These are phyloP conservation scores for Syncephalastrum sp. DNA, from an alignment of 371 early-diverging fungal genomes.

Conservation along the genomic window DNA sequence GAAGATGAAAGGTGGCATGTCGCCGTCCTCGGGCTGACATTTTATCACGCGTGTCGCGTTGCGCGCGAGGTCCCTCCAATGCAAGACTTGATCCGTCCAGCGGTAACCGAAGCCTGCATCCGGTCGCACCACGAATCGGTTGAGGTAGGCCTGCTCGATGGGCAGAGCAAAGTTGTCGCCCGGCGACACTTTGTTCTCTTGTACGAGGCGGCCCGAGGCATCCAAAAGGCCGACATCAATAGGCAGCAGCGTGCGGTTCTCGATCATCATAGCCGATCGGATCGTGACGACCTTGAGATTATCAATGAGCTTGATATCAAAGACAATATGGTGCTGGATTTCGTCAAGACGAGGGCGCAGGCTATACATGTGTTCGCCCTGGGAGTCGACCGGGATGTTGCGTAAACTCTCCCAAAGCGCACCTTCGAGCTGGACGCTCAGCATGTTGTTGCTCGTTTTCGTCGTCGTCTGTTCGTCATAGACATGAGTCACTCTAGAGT, in stretches of 20 bases:
- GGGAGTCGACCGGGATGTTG: slow-evolving; percentile 84
- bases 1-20: slow-evolving; percentile 72
- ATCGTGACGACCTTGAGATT: slow-evolving; percentile 93
- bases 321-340: slow-evolving; percentile 81
- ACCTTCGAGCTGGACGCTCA: slow-evolving; percentile 85
- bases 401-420: slow-evolving; percentile 91
- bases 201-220: slow-evolving; percentile 28
- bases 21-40: slow-evolving; percentile 42
- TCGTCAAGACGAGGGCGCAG: slow-evolving; percentile 78
- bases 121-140: slow-evolving; percentile 81
- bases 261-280: slow-evolving; percentile 79
- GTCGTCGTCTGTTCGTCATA: slow-evolving; percentile 13
- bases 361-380: slow-evolving; percentile 75
- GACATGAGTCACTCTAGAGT: not conserved
- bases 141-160: slow-evolving; percentile 78
- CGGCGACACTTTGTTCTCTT: slow-evolving; percentile 40
- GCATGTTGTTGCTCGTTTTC: slow-evolving; percentile 53
- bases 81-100: slow-evolving; percentile 68
- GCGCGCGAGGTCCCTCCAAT: slow-evolving; percentile 66
- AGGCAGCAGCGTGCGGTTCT: slow-evolving; percentile 77
- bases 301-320: slow-evolving; percentile 82
- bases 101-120: slow-evolving; percentile 80
- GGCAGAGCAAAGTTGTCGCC: slow-evolving; percentile 86
- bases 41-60: slow-evolving; percentile 18
- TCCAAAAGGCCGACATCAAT: slow-evolving; percentile 84